A percentile compares a stretch with the other conserved stretches of the same genome.
phyloP scores from a whole-genome alignment of 495 filamentous ascomycete genomes.

The Xanthoparmelia taractica region DNA sequence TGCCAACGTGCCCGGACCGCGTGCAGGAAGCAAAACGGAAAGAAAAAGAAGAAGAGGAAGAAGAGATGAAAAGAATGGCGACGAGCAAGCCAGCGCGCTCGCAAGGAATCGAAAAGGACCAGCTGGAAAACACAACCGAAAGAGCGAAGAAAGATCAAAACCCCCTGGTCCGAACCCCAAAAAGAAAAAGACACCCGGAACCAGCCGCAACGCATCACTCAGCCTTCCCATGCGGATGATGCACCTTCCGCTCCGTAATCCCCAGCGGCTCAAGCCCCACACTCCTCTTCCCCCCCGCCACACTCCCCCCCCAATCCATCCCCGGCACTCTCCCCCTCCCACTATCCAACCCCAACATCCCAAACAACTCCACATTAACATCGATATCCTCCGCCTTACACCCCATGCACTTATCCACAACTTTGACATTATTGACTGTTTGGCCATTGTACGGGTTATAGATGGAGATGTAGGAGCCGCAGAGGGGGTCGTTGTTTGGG shows the following conservation, averaged over 20 bases:
- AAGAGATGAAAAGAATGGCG: neutral
- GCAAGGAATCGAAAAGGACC: neutral
- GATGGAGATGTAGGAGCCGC: neutral
- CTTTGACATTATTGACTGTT: neutral
- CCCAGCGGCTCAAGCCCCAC: neutral
- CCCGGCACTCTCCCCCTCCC: neutral
- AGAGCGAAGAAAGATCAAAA: neutral
- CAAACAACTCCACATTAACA: neutral
- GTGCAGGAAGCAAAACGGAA: too few species aligned
- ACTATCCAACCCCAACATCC: neutral
- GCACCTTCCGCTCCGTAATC: neutral
- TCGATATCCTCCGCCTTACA: neutral
- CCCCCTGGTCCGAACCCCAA: neutral
- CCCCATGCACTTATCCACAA: neutral
- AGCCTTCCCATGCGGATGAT: neutral
- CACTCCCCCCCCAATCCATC: neutral
- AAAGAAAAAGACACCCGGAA: neutral
- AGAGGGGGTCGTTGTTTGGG: neutral
- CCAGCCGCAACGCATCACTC: neutral
- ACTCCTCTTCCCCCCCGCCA: neutral
- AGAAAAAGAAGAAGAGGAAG: too few species aligned
- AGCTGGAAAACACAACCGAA: neutral
- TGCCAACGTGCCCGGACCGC: neutral
- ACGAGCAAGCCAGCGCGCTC: neutral
- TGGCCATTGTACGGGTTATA: neutral